These are phyloP conservation scores for Kwoniella sp. DNA, from an alignment of 768 basidiomycete species.

Conservation along the genomic window DNA sequence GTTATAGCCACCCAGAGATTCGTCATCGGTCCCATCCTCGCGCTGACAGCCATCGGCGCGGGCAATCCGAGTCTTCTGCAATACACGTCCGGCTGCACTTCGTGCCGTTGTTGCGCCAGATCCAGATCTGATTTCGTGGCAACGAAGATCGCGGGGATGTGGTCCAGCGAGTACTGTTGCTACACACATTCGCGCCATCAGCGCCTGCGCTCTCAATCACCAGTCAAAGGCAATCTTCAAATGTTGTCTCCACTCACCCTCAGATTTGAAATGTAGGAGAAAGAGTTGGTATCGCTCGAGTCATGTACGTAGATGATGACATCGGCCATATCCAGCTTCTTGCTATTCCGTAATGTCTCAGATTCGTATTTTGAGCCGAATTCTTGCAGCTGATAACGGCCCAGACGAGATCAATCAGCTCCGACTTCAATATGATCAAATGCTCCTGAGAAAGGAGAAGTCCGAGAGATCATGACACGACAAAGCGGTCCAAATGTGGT, in stretches of 20 bases:
- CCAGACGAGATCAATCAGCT: background rate
- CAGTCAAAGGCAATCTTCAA: background rate
- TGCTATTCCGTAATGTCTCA: slow-evolving; percentile 81
- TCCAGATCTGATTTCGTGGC: slow-evolving; percentile 99
- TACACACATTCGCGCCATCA: slow-evolving; percentile 58
- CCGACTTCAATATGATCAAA: background rate
- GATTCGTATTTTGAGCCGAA: slow-evolving; percentile 95
- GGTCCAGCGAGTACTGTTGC: slow-evolving; percentile 97
- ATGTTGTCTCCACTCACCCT: slow-evolving; percentile 68
- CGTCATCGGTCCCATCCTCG: slow-evolving; percentile 65
- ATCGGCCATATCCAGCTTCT: slow-evolving; percentile 89
- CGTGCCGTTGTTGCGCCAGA: slow-evolving; percentile 94
- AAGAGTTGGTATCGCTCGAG: slow-evolving; percentile 97
- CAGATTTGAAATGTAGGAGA: slow-evolving; percentile 95
- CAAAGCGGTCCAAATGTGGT: too few species aligned
- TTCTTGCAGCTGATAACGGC: slow-evolving; percentile 75
- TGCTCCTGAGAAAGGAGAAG: background rate
- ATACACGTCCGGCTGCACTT: slow-evolving; percentile 98
- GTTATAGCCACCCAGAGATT: slow-evolving; percentile 55
- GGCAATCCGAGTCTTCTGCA: slow-evolving; percentile 84
- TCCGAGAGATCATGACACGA: background rate
- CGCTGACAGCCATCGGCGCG: slow-evolving; percentile 91
- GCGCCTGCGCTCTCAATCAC: slow-evolving; percentile 9
- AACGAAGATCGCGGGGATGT: slow-evolving; percentile 93
- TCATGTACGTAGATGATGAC: slow-evolving; percentile 95